Conservation (phyloP, 768 basidiomycete genomes). For the Phaffia australis region DNA sequence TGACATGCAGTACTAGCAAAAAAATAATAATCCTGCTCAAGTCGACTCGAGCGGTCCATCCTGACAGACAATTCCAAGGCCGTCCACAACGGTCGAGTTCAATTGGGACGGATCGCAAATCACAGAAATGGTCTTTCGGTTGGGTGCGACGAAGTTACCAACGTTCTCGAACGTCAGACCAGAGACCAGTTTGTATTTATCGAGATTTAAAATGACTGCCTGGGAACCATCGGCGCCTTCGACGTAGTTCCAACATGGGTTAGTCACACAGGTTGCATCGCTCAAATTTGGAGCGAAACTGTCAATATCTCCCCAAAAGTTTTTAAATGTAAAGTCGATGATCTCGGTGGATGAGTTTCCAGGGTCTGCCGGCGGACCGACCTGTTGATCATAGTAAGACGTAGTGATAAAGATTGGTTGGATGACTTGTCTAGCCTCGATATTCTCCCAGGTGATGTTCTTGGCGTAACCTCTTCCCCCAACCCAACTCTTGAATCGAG, state of each 20-base stretch:
- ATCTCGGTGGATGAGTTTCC: constrained; percentile 8
- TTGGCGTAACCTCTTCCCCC: constrained; percentile 1
- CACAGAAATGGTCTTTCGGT: too few species aligned
- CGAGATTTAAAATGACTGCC: constrained; percentile 9
- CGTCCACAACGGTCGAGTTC: too few species aligned
- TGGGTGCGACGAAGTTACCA: too few species aligned
- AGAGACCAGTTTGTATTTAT: not conserved
- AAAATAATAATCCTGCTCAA: too few species aligned
- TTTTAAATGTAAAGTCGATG: constrained; percentile 4
- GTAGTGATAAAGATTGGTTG: not conserved
- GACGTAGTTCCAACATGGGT: constrained; percentile 9
- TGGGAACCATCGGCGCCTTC: constrained; percentile 5
- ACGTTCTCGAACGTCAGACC: not conserved
- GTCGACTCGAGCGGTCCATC: too few species aligned
- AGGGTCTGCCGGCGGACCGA: not conserved
- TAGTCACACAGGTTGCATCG: not conserved
- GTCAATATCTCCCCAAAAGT: constrained; percentile 14
- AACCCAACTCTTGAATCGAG: constrained; percentile 5
- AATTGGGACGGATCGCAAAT: too few species aligned
- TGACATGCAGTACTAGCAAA: too few species aligned
- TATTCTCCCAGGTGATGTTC: constrained; percentile 7
- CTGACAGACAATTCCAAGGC: too few species aligned
- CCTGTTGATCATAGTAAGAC: constrained; percentile 1
- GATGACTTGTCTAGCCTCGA: not conserved
- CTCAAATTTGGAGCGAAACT: not conserved